These are phyloP conservation scores for Stevia rebaudiana DNA, from an alignment of 140 eudicot species.

Conservation along the genomic window DNA sequence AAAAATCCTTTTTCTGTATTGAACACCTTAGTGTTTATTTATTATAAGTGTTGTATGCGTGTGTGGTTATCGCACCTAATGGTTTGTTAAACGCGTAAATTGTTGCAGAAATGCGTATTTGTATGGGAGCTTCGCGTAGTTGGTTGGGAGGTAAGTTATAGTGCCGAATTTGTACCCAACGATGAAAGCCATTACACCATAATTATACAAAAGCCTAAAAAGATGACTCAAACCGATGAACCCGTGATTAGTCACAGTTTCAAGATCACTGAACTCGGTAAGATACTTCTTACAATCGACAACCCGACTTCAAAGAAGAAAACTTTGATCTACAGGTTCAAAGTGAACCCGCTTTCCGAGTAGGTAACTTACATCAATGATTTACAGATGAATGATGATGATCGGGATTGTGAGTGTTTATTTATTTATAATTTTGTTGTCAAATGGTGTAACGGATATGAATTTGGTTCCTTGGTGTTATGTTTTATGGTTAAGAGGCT, in stretches of 20 bases:
- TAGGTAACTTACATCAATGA: background rate
- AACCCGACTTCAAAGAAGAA: slow-evolving; percentile 59
- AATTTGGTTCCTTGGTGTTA: slow-evolving; percentile 12
- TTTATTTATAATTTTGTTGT: slow-evolving; percentile 6
- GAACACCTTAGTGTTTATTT: background rate
- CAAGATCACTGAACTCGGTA: slow-evolving; percentile 47
- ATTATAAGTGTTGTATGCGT: background rate
- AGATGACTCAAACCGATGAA: slow-evolving; percentile 49
- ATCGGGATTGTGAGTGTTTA: background rate
- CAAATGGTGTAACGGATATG: slow-evolving; percentile 5
- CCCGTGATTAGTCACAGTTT: slow-evolving; percentile 48
- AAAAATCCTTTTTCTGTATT: background rate
- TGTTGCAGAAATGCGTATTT: slow-evolving; percentile 55
- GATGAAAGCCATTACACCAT: slow-evolving; percentile 44
- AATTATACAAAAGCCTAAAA: slow-evolving; percentile 46
- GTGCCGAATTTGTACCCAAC: slow-evolving; percentile 72
- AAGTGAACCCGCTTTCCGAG: slow-evolving; percentile 34
- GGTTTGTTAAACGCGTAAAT: background rate
- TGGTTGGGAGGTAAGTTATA: slow-evolving; percentile 90
- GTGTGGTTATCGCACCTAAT: background rate
- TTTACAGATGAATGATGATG: background rate
- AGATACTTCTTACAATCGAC: slow-evolving; percentile 52
- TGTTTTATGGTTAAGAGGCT: slow-evolving; percentile 9
- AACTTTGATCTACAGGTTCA: slow-evolving; percentile 55
- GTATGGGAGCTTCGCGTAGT: slow-evolving; percentile 87